phyloP scores from a whole-genome alignment of 345 rosid species.

The Lepidium didymum region DNA sequence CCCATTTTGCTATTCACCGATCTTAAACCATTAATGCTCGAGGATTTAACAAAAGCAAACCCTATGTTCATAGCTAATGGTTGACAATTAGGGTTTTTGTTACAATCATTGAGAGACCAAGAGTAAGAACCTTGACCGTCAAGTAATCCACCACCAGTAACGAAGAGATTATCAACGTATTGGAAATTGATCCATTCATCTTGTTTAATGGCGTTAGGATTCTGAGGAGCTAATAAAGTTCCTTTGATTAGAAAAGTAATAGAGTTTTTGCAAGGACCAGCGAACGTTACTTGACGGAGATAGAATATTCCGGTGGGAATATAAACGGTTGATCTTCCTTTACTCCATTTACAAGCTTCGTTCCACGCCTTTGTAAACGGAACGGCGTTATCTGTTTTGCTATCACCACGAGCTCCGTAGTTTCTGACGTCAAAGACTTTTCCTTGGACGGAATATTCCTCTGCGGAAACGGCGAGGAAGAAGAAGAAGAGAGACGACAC shows the following conservation, averaged over 20 bases:
- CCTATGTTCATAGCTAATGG: constrained; percentile 12
- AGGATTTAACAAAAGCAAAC: constrained; percentile 16
- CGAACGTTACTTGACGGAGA: constrained; percentile 18
- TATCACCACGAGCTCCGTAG: constrained; percentile 27
- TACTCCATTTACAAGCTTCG: constrained; percentile 18
- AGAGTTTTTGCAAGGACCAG: constrained; percentile 15
- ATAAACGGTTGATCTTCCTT: constrained; percentile 16
- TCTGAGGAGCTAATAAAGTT: constrained; percentile 13
- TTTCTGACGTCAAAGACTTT: constrained; percentile 24
- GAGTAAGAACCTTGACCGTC: constrained; percentile 30
- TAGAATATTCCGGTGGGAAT: constrained; percentile 24
- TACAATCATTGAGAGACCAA: constrained; percentile 26
- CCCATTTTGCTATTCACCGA: constrained; percentile 32
- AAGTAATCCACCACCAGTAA: constrained; percentile 22
- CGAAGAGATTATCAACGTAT: constrained; percentile 17
- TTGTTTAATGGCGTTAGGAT: neutral
- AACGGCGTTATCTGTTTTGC: neutral
- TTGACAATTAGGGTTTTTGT: constrained; percentile 9
- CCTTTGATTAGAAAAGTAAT: constrained; percentile 12
- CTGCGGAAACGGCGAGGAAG: neutral
- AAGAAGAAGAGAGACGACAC: constrained; percentile 7
- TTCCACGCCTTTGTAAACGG: constrained; percentile 26
- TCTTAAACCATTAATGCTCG: constrained; percentile 9
- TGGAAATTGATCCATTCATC: constrained; percentile 7
- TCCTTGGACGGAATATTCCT: neutral